A percentile compares a stretch with the other conserved stretches of the same genome.
These are phyloP conservation scores for Plasmodium adleri DNA, from an alignment of 169 alveolate genomes.

Conservation along the genomic window DNA sequence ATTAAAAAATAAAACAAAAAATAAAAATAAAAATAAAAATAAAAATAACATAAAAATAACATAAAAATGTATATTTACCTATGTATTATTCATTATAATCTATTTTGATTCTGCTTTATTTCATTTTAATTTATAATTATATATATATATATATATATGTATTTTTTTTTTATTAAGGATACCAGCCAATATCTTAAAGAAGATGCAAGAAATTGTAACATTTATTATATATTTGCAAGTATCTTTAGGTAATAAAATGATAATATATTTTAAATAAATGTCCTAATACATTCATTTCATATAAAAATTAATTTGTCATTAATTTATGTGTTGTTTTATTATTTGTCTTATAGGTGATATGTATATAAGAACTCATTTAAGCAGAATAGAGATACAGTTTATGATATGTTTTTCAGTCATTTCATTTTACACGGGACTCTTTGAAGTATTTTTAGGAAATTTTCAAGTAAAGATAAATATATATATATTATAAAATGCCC, in stretches of 20 bases:
- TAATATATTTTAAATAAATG: neutral
- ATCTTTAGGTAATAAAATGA: slow-evolving; percentile 39
- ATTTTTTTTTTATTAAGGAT: slow-evolving; percentile 32
- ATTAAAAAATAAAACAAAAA: neutral
- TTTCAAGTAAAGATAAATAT: slow-evolving; percentile 35
- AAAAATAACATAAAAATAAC: no score
- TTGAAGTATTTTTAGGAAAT: slow-evolving; percentile 63
- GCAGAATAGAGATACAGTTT: slow-evolving; percentile 70
- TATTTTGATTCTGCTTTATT: neutral
- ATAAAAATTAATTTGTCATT: neutral
- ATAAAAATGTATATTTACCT: no score
- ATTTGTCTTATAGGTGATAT: slow-evolving; percentile 38
- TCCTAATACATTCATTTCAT: neutral
- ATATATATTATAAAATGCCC: neutral
- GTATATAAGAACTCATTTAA: slow-evolving; percentile 58
- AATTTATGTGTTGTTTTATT: neutral
- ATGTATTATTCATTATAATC: no score
- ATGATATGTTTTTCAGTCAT: slow-evolving; percentile 74
- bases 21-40: no score
- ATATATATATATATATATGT: neutral
- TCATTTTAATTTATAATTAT: neutral
- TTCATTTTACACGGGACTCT: slow-evolving; percentile 69
- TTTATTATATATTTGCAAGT: slow-evolving; percentile 72
- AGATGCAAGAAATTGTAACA: slow-evolving; percentile 57
- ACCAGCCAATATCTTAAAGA: slow-evolving; percentile 59